These are phyloP conservation scores for Penicillium frequentans DNA, from an alignment of 2,329 filamentous ascomycete genomes.

Conservation along the genomic window DNA sequence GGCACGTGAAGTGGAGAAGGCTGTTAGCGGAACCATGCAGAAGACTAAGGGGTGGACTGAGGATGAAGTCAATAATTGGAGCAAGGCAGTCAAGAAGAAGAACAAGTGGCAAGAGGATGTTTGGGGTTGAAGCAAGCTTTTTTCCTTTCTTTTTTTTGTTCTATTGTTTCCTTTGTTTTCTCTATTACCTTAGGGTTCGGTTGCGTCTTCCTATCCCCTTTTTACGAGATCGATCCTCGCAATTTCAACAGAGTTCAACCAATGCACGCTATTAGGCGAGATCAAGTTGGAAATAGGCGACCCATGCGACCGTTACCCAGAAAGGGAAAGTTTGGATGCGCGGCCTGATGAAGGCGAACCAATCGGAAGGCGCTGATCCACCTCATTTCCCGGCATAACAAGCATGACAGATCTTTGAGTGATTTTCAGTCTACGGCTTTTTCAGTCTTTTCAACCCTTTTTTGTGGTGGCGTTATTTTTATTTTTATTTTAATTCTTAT, in stretches of 20 bases:
- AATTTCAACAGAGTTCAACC: not conserved
- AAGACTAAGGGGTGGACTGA: conserved; percentile 40
- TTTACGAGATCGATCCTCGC: not conserved
- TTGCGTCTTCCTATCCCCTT: not conserved
- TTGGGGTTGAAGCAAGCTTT: conserved; percentile 33
- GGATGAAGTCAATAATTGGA: conserved; percentile 47
- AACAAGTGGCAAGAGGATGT: conserved; percentile 58
- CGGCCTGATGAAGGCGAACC: not conserved
- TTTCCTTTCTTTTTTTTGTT: not conserved
- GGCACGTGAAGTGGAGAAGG: conserved; percentile 46
- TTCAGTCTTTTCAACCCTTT: not conserved
- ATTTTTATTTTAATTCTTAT: not conserved
- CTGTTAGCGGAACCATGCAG: conserved; percentile 39
- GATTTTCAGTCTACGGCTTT: not conserved
- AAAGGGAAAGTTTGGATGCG: not conserved
- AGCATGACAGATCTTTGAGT: not conserved
- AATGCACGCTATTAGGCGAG: not conserved
- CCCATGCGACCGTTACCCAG: not conserved
- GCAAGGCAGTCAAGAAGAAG: conserved; percentile 48
- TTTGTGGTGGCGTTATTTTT: not conserved
- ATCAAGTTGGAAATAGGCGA: not conserved
- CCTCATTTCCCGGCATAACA: not conserved
- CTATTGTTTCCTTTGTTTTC: not conserved
- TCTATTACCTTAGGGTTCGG: not conserved
- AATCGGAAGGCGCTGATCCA: not conserved